Evolutionary conservation across 495 filamentous ascomycete species (phyloP).

Genomic region (Aspergillus sparsus): DNA sequence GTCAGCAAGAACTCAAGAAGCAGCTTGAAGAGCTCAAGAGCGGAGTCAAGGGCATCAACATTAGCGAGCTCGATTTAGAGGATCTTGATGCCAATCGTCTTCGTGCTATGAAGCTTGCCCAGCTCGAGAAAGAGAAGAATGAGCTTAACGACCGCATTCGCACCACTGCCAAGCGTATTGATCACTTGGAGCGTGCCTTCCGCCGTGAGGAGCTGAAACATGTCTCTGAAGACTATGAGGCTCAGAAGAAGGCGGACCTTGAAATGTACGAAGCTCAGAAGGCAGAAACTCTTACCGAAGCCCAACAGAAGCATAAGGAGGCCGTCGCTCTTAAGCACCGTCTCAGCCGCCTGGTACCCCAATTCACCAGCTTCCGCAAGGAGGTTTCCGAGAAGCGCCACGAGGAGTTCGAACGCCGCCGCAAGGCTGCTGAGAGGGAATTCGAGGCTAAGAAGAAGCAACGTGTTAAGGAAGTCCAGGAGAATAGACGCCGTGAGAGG

Average conservation of each 20-base stretch:
- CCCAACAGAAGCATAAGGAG: conserved; percentile 84
- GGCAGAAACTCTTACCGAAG: conserved; percentile 72
- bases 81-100: conserved; percentile 87
- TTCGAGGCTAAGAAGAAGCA: conserved; percentile 84
- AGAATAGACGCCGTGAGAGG: conserved; percentile 70
- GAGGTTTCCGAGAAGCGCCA: conserved; percentile 81
- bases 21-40: conserved; percentile 95
- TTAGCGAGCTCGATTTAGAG: conserved; percentile 73
- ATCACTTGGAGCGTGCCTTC: conserved; percentile 96
- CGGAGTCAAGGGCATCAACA: conserved; percentile 75
- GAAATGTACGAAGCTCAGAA: conserved; percentile 77
- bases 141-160: conserved; percentile 85
- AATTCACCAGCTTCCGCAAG: conserved; percentile 79
- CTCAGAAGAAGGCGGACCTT: conserved; percentile 77
- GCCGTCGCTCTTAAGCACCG: conserved; percentile 91
- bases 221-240: conserved; percentile 79
- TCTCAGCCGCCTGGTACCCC: conserved; percentile 73
- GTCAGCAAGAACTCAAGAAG: conserved; percentile 90
- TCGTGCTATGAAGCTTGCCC: conserved; percentile 89
- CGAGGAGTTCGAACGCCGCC: conserved; percentile 92
- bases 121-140: conserved; percentile 97
- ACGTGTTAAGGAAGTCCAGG: conserved; percentile 79
- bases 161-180: conserved; percentile 91
- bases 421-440: conserved; percentile 84
- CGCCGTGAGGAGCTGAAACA: conserved; percentile 93